These are phyloP conservation scores for Apiotrichum brassicae DNA, from an alignment of 1,284 basidiomycete species.

Conservation along the genomic window DNA sequence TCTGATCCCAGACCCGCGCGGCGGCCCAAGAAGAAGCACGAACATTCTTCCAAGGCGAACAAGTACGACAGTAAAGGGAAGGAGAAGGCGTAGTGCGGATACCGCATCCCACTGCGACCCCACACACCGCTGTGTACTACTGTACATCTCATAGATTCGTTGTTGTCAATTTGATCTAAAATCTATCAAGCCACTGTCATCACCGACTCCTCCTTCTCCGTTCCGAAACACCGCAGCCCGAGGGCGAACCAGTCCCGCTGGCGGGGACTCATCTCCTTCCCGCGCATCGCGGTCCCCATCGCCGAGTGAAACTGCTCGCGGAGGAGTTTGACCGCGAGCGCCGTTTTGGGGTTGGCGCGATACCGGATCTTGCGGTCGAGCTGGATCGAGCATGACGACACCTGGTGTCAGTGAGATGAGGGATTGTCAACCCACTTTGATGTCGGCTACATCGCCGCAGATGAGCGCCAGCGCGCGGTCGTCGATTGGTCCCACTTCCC, in stretches of 20 bases:
- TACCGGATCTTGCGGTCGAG: slow-evolving; percentile 84
- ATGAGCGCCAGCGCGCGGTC: slow-evolving; percentile 75
- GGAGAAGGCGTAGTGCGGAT: neutral
- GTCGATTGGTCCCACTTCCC: slow-evolving; percentile 88
- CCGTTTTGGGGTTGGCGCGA: slow-evolving; percentile 62
- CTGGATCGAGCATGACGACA: slow-evolving; percentile 62
- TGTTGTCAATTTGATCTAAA: no score
- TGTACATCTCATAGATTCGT: no score
- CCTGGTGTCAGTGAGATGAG: slow-evolving; percentile 48
- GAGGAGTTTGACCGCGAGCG: slow-evolving; percentile 73
- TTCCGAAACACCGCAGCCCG: slow-evolving; percentile 53
- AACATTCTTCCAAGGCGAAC: slow-evolving; percentile 10
- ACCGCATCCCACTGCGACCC: no score
- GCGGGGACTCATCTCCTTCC: slow-evolving; percentile 56
- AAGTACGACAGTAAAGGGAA: slow-evolving; percentile 17
- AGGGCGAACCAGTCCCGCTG: slow-evolving; percentile 67
- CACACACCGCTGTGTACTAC: neutral
- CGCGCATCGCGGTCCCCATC: slow-evolving; percentile 57
- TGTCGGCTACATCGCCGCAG: slow-evolving; percentile 80
- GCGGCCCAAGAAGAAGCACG: slow-evolving; percentile 5
- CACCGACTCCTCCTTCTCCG: no score
- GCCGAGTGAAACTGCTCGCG: slow-evolving; percentile 61
- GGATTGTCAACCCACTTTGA: slow-evolving; percentile 57
- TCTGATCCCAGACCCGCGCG: slow-evolving; percentile 5
- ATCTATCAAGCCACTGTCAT: no score